phyloP scores from a whole-genome alignment of 352 stramenopile species.

The Thraustochytrium striatum region DNA sequence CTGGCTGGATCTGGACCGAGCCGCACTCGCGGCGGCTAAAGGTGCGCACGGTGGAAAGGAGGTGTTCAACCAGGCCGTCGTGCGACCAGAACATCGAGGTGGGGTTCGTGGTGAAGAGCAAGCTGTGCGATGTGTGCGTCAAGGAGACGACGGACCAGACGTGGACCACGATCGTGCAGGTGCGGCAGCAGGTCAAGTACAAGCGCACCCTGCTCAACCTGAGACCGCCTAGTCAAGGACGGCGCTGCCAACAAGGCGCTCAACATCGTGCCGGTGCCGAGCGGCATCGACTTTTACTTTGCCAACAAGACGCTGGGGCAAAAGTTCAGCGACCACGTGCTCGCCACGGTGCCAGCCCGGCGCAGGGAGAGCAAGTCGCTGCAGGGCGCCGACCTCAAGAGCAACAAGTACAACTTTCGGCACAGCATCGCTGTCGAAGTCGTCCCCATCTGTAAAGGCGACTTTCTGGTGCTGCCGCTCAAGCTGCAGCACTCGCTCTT shows the following conservation, averaged over 20 bases:
- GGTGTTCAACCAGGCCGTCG: too few relatives aligned
- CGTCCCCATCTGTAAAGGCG: constrained; percentile 94
- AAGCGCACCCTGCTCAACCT: constrained; percentile 99
- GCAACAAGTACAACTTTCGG: constrained; percentile 99
- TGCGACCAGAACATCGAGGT: constrained; percentile 97
- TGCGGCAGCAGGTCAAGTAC: constrained; percentile 81
- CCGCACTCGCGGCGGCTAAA: constrained; percentile 96
- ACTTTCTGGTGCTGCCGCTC: constrained; percentile 75
- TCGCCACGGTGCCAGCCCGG: constrained; percentile 90
- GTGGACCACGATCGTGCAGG: constrained; percentile 95
- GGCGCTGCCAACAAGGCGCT: constrained; percentile 90
- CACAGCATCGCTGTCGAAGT: constrained; percentile 97
- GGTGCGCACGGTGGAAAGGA: constrained; percentile 96
- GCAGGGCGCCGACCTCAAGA: constrained; percentile 95
- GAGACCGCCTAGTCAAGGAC: constrained; percentile 98
- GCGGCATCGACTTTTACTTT: constrained; percentile 99
- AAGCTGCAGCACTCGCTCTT: constrained; percentile 78
- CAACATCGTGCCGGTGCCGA: constrained; percentile 92
- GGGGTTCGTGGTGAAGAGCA: constrained; percentile 96
- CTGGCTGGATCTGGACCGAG: constrained; percentile 99
- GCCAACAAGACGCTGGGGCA: constrained; percentile 90
- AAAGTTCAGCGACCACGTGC: constrained; percentile 95
- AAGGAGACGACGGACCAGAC: constrained; percentile 91
- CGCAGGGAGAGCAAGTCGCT: constrained; percentile 69
- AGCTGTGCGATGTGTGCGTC: constrained; percentile 97